Evolutionary conservation across 192 early-diverging fungal species (phyloP).

Genomic region (Coemansia erecta): DNA sequence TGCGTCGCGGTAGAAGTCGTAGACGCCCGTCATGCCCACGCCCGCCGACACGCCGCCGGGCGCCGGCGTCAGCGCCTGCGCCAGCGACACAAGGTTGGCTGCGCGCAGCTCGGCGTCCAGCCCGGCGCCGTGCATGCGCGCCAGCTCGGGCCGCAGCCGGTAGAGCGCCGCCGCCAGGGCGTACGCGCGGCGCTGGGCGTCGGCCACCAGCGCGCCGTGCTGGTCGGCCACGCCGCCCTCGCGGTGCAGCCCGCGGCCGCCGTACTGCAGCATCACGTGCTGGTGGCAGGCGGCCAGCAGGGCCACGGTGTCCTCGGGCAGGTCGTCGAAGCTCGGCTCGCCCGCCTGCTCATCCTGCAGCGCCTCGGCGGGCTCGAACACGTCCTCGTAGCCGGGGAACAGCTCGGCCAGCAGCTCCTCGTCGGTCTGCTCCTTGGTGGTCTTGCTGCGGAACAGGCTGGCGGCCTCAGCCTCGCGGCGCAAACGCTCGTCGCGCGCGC

Average conservation of each 20-base stretch:
- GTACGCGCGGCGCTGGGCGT: constrained; percentile 29
- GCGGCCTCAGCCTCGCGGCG: constrained; percentile 36
- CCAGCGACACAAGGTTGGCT: constrained; percentile 31
- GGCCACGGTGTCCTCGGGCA: constrained; percentile 52
- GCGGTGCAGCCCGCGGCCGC: constrained; percentile 7
- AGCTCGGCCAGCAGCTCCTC: constrained; percentile 69
- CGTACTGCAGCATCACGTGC: constrained; percentile 53
- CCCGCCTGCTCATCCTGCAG: constrained; percentile 11
- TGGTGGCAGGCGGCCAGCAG: constrained; percentile 54
- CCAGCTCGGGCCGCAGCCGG: constrained; percentile 15
- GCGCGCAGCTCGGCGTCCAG: constrained; percentile 27
- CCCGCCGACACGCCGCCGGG: constrained; percentile 14
- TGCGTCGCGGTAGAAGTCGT: constrained; percentile 90
- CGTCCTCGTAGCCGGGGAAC: constrained; percentile 82
- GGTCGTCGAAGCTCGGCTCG: constrained; percentile 43
- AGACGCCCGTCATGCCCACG: constrained; percentile 46
- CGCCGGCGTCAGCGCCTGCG: constrained; percentile 9
- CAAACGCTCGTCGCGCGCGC: constrained; percentile 29
- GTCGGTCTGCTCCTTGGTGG: constrained; percentile 58
- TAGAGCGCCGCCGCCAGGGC: constrained; percentile 26
- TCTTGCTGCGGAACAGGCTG: constrained; percentile 30
- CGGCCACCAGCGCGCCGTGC: constrained; percentile 9
- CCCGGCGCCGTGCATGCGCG: constrained; percentile 1
- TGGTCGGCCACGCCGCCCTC: constrained; percentile 7
- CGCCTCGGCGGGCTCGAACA: constrained; percentile 54